Base-by-base conservation (phyloP, 2,329 filamentous ascomycete genomes). In the Paecilomyces sp. region DNA sequence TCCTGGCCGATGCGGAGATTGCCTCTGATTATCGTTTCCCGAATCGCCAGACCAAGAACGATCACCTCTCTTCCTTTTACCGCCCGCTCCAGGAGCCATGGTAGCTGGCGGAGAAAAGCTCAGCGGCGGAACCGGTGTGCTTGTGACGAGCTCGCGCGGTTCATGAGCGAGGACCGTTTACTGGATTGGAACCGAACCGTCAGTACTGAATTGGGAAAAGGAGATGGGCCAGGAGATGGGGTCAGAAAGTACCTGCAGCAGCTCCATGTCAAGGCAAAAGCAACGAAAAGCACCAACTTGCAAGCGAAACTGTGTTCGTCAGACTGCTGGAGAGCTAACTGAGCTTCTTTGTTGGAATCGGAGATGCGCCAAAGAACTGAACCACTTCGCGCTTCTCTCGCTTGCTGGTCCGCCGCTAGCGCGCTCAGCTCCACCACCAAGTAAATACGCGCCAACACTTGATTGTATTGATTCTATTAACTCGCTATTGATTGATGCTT, bases 41-140 rank as follows among this genome's bases (percentile, higher is more conserved):
- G 73, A 73, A 61, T 80, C 77, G 57, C 74, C 73, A 51, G 77
- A 76, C 70, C 73, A 79, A 47, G 72, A 72, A 66, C 77, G 71
- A 58, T 80, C 78, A 58, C 67, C 70, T 69, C 77, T 72, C 77
- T 86, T 86, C 63, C 84, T 79, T 77, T 87, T 87, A 58, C 76
- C 75, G 64, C 74, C 74, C 58, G 72, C 73, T 64, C 72, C 73
- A 65, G 79, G 81, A 71, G 81, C 76, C 83, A 85, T 85, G 70
- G 63, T 70, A 65, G 67, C 67, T 53, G 66, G 56, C 41, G 62
- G 61, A 56, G 65, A 65, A 59, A 67, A 63, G 59, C 63, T 69
- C 64, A 67, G 65, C 65, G 62, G 63, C 66, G 64, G 62, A 66
- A 64, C 63, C 54, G 62, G 60, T 67, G 60, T 63, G 67, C 62